These are phyloP conservation scores for Chloroidium sp. DNA, from an alignment of 163 green algal genomes.

Conservation along the genomic window DNA sequence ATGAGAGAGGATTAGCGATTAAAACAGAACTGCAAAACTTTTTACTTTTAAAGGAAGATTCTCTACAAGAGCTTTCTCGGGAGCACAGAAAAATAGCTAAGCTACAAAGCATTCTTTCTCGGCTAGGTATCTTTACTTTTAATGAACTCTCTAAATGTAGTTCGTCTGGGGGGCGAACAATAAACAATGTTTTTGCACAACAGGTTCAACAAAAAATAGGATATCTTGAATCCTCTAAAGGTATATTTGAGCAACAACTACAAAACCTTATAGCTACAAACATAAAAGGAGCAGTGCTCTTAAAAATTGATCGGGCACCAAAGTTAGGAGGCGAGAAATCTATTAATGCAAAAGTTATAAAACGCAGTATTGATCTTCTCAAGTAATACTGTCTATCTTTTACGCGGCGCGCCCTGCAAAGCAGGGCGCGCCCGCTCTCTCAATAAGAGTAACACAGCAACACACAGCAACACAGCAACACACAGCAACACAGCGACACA, in stretches of 20 bases:
- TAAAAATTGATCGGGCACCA: constrained; percentile 1
- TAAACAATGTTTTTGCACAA: constrained; percentile 18
- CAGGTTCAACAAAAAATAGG: constrained; percentile 16
- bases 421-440: no score
- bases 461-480: no score
- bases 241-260: constrained; percentile 15
- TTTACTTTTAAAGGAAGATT: constrained; percentile 32
- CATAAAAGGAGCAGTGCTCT: not conserved
- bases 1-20: constrained; percentile 29
- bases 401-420: no score
- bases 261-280: constrained; percentile 17
- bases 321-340: not conserved
- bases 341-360: constrained; percentile 8
- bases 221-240: constrained; percentile 13
- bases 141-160: constrained; percentile 4
- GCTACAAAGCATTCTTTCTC: constrained; percentile 12
- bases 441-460: no score
- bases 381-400: constrained; percentile 16
- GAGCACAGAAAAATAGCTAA: constrained; percentile 21
- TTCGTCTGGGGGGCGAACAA: not conserved
- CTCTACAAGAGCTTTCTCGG: constrained; percentile 19
- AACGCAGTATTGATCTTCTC: constrained; percentile 7
- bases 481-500: no score
- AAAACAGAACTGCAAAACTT: constrained; percentile 36
- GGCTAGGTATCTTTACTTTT: constrained; percentile 13